Evolutionary conservation across 148 eudicot genomes (phyloP).

Genomic region (Bassia scoparia): DNA sequence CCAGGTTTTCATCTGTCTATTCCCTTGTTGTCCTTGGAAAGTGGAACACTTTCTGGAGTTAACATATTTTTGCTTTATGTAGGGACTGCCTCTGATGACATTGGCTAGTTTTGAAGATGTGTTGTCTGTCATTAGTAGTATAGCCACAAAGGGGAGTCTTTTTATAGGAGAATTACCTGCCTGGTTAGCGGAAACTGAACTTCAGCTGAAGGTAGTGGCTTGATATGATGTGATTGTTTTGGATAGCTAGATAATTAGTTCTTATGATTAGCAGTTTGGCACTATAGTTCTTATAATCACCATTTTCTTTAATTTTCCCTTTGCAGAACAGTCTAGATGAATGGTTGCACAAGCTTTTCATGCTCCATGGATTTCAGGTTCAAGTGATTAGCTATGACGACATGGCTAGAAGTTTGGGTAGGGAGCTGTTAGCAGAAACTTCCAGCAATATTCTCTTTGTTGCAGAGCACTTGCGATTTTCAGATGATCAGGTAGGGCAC

Average conservation of each 20-base stretch:
- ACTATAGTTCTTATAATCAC: not conserved
- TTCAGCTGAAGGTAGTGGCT: slow-evolving; percentile 45
- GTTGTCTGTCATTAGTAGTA: slow-evolving; percentile 42
- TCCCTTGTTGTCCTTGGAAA: not conserved
- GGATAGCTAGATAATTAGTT: too few species aligned
- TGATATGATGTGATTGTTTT: not conserved
- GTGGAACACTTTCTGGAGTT: slow-evolving; percentile 1
- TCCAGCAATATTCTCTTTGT: slow-evolving; percentile 43
- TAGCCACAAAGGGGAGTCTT: slow-evolving; percentile 72
- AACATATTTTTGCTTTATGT: slow-evolving; percentile 14
- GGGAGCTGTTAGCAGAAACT: slow-evolving; percentile 29
- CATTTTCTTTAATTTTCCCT: not conserved
- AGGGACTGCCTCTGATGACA: slow-evolving; percentile 74
- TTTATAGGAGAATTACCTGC: slow-evolving; percentile 73
- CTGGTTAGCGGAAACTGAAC: slow-evolving; percentile 46
- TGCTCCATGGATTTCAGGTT: slow-evolving; percentile 64
- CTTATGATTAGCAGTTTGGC: not conserved
- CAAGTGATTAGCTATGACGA: slow-evolving; percentile 44
- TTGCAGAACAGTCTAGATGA: slow-evolving; percentile 35
- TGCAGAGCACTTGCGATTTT: slow-evolving; percentile 73
- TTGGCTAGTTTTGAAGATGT: slow-evolving; percentile 50
- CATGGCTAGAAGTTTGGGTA: slow-evolving; percentile 41
- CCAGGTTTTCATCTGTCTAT: slow-evolving; percentile 47
- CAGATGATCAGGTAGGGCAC: slow-evolving; percentile 77
- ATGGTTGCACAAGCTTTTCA: slow-evolving; percentile 68